Percentiles rank a stretch among this genome's conserved stretches.
Conservation (phyloP, 768 basidiomycete genomes). For the Stropharia rugosoannulata region DNA sequence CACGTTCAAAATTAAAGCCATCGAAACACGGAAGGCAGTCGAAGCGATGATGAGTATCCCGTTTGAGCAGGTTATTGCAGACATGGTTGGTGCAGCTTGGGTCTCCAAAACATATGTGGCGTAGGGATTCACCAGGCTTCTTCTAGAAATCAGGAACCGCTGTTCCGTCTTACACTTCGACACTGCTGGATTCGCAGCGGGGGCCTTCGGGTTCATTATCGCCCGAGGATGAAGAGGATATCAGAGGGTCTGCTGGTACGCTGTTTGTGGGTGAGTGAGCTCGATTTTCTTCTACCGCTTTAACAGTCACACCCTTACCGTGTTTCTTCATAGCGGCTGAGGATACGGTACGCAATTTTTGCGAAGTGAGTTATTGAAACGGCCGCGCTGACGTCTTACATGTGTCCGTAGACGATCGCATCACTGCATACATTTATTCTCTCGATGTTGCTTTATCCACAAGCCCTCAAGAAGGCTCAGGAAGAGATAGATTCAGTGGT, state of each 20-base stretch:
- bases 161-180: constrained; percentile 43
- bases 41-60: constrained; percentile 50
- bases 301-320: constrained; percentile 10
- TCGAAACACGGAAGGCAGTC: constrained; percentile 40
- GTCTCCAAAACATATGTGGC: constrained; percentile 12
- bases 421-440: constrained; percentile 49
- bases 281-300: constrained; percentile 8
- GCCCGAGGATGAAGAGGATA: constrained; percentile 48
- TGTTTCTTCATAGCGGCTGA: constrained; percentile 19
- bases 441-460: constrained; percentile 53
- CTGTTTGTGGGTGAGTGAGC: constrained; percentile 42
- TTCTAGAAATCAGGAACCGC: constrained; percentile 40
- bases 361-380: background rate
- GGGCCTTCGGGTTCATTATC: constrained; percentile 31
- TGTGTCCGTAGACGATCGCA: constrained; percentile 42
- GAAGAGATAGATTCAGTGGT: constrained; percentile 49
- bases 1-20: constrained; percentile 44
- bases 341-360: constrained; percentile 23
- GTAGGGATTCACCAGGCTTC: constrained; percentile 12
- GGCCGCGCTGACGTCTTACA: background rate
- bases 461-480: constrained; percentile 47
- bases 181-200: constrained; percentile 39
- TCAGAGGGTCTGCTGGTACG: constrained; percentile 56
- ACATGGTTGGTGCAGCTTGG: constrained; percentile 37
- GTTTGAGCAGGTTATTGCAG: constrained; percentile 46